phyloP scores from a whole-genome alignment of 176 grass and related monocot species.

The Oryza brachyantha region DNA sequence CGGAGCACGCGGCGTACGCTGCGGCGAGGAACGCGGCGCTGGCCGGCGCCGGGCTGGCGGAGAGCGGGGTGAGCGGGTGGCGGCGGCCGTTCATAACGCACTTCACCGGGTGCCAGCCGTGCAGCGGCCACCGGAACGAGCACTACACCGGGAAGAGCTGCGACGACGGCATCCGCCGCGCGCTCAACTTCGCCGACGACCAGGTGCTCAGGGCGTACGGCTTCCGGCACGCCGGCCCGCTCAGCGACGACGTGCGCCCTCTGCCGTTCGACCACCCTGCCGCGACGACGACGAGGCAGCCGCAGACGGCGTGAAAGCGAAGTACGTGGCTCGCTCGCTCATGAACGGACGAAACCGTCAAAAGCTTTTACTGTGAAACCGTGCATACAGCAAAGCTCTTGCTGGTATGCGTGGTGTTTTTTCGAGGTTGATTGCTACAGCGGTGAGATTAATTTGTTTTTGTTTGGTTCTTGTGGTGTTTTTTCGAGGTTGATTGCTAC shows the following conservation, averaged over 20 bases:
- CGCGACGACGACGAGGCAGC: not conserved
- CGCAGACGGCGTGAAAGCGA: not conserved
- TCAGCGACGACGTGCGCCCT: slow-evolving; percentile 45
- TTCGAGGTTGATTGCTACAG: not conserved
- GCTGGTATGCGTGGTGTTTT: not conserved
- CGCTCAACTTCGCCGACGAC: slow-evolving; percentile 88
- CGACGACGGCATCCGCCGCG: slow-evolving; percentile 66
- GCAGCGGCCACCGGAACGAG: slow-evolving; percentile 76
- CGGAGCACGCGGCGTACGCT: slow-evolving; percentile 31
- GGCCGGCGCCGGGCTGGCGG: slow-evolving; percentile 30
- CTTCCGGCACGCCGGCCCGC: slow-evolving; percentile 48
- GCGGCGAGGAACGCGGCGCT: slow-evolving; percentile 39
- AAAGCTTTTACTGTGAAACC: not conserved
- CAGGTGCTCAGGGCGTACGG: slow-evolving; percentile 78
- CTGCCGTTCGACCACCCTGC: slow-evolving; percentile 66
- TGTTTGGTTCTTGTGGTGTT: not conserved
- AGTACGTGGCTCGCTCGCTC: no score
- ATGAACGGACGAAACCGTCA: not conserved
- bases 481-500: no score
- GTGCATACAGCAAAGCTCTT: not conserved
- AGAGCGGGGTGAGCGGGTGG: slow-evolving; percentile 42
- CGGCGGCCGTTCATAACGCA: slow-evolving; percentile 80
- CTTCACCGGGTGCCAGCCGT: slow-evolving; percentile 95
- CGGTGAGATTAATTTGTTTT: not conserved
- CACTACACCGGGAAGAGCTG: slow-evolving; percentile 62